Base-by-base conservation (phyloP, 2,329 filamentous ascomycete genomes). In the Laburnicola sp. region DNA sequence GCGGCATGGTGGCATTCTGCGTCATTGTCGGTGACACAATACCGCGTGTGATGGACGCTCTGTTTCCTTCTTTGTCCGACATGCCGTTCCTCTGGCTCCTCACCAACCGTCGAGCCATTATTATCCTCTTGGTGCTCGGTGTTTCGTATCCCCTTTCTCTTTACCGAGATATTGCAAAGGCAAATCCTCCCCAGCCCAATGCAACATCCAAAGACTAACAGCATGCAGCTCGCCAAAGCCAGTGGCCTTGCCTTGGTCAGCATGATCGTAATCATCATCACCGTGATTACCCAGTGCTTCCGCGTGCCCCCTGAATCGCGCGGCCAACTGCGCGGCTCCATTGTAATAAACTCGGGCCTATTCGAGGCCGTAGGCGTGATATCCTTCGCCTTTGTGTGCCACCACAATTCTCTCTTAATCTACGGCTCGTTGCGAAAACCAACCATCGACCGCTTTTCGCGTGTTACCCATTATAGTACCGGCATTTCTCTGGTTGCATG, bases 291-390 rank as follows among this genome's bases (percentile, higher is more conserved):
- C 0, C 91, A 99, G 76, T 88, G 91, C 2, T 80, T 86, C 49
- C 78, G 88, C 48, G 88, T 91, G 8, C 88, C 92, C 4, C 66
- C 80, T 23, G 87, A 91, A 45, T 80, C 85, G 11, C 83, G 85
- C 58, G 94, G 94, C 2, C 80, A 83, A 26, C 84, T 97, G 48
- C 82, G 80, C 56, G 83, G 82, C 49, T 82, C 86, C 11, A 74
- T 91, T 32, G 76, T 97, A n/a, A 80, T 97, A 61, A 95, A 96
- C 66, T 80, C 82, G 25, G 94, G 93, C 41, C 86, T 99, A 51
- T 95, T 97, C 67, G 92, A 97, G 73, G 93, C 94, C 22, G 91
- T 99, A 64, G 94, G 94, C 28, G 93, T 99, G 16, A 99, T 99
- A 63, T 97, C 94, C 3, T 99, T 99, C 72, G 83, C 85, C 28